Evolutionary conservation across 495 filamentous ascomycete species (phyloP).

Genomic region (Rusavskia elegans): DNA sequence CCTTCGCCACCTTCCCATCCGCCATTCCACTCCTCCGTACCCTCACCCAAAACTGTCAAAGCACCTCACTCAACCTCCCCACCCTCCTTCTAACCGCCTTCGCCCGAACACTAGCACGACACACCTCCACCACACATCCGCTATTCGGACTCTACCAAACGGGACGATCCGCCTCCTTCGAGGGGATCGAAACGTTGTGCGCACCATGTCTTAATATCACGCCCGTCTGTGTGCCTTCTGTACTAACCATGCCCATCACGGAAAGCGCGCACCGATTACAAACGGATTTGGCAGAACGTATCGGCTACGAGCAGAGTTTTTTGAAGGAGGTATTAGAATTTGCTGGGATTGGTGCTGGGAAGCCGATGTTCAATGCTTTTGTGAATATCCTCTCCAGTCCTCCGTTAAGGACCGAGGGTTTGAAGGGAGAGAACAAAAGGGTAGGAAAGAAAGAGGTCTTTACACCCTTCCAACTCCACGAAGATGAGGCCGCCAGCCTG

Average conservation of each 20-base stretch:
- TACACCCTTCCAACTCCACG: not conserved
- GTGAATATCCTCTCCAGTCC: constrained; percentile 18
- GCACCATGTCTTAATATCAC: constrained; percentile 19
- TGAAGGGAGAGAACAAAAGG: not conserved
- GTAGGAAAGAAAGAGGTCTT: no score
- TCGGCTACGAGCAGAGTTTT: constrained; percentile 18
- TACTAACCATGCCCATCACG: no score
- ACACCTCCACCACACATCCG: constrained; percentile 11
- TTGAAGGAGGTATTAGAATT: constrained; percentile 13
- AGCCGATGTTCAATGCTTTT: constrained; percentile 20
- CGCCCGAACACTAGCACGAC: constrained; percentile 15
- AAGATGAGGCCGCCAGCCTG: not conserved
- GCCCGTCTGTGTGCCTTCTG: not conserved
- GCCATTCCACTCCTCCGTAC: not conserved
- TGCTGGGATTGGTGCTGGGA: constrained; percentile 1
- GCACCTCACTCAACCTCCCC: constrained; percentile 12
- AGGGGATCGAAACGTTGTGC: constrained; percentile 11
- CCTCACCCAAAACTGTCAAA: constrained; percentile 10
- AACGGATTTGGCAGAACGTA: no score
- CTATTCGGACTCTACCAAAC: constrained; percentile 22
- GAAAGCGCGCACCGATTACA: no score
- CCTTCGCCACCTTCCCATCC: not conserved
- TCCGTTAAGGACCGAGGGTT: no score
- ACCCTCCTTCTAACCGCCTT: constrained; percentile 18
- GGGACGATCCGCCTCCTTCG: constrained; percentile 16